Base-by-base conservation (phyloP, 75 land plant species). In the Isoetes taiwanensis region DNA sequence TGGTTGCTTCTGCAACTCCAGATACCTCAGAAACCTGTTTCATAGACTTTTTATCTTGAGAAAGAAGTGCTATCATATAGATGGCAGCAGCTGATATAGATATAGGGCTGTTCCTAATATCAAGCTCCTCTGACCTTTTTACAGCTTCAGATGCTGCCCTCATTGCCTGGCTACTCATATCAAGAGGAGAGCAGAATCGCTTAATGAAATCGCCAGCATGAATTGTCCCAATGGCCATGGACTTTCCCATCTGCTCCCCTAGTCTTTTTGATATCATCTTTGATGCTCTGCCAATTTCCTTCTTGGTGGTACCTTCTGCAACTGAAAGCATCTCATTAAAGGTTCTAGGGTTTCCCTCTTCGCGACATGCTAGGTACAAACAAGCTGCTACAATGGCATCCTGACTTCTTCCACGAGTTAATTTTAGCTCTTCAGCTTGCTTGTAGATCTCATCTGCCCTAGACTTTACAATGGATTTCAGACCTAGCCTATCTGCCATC, bases 41-140 rank as follows among this genome's bases (percentile, higher is more conserved):
- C 28, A 85, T 61, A 41, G 65, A 72, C 41, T 81, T 84, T 54
- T 78, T 81, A 33, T 81, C 85, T 28, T 73, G 76, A 34, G 82
- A 82, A 2, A 84, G 71, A 26, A 81, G 85, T 8, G 90, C 76
- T 40, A 85, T 73, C 63, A 85, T 85, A 59, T 78, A 85, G 31
- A 85, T 85, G 8, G 81, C 80, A 30, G 90, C 85, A 16, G 90
- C 90, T 10, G 90, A 85, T 21, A 85, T 70, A 16, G 90, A 81
- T 34, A 85, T 85, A 17, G 90, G 90, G 38, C 82, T 85, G 25
- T 46, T 46, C 91, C 91, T 50, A 16, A 62, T 52, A 29, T 62
- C 64, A 2, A 62, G 53, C 62, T 56, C 61, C 32, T 62, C 64
- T 16, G 32, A 21, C 16, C 33, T 62, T 31, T 62, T 62, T 21